phyloP scores from a whole-genome alignment of 163 green algal species.

The Prototheca wickerhamii region DNA sequence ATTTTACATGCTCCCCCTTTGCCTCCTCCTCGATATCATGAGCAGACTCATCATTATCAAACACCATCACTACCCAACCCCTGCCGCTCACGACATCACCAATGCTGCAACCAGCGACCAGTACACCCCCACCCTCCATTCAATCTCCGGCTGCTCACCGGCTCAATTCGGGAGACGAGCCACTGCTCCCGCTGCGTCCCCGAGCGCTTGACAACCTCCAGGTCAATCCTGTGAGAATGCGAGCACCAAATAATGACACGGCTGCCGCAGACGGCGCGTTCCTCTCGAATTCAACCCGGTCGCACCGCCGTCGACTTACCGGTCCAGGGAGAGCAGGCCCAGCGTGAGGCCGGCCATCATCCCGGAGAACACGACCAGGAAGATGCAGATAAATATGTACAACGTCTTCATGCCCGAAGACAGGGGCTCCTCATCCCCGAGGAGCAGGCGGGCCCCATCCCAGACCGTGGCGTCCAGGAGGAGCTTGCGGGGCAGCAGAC shows the following conservation, averaged over 20 bases:
- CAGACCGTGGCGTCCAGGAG: neutral
- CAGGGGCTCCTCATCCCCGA: constrained; percentile 1
- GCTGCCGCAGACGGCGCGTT: neutral
- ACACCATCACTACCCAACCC: neutral
- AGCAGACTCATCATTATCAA: neutral
- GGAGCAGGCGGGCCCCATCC: neutral
- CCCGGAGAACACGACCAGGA: constrained; percentile 59
- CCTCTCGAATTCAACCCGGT: neutral
- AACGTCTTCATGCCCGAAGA: neutral
- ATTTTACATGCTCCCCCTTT: too few species aligned
- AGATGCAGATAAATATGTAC: constrained; percentile 1
- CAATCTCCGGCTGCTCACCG: neutral
- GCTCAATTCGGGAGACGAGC: constrained; percentile 16
- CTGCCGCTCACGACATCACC: neutral
- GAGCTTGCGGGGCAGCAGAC: neutral
- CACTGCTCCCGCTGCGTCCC: constrained; percentile 40
- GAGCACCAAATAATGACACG: neutral
- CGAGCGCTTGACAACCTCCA: constrained; percentile 70
- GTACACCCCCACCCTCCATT: neutral
- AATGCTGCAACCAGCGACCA: neutral
- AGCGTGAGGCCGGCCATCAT: constrained; percentile 78
- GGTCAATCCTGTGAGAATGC: constrained; percentile 41
- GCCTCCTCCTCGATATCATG: neutral
- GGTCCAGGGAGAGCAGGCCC: constrained; percentile 70
- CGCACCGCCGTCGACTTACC: constrained; percentile 2